Conservation (phyloP, 2,329 filamentous ascomycete genomes). For the Colletotrichum scovillei region DNA sequence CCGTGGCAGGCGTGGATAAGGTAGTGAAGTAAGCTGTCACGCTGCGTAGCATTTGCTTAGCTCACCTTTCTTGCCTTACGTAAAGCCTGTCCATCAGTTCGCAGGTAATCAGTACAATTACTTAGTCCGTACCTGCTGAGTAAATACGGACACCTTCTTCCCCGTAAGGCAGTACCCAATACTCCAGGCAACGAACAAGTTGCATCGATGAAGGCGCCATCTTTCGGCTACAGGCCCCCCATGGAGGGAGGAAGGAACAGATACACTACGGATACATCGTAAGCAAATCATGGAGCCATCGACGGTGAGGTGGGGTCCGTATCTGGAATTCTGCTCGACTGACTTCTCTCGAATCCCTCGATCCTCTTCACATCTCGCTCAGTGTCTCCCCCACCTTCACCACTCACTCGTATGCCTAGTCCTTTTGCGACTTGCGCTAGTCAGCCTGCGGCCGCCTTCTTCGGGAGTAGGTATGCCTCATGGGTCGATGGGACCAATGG, state of each 20-base stretch:
- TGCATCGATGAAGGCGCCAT: background rate
- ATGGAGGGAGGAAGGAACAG: background rate
- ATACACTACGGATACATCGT: too few species aligned
- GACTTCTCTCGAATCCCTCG: background rate
- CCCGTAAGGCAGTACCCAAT: background rate
- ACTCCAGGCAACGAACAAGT: background rate
- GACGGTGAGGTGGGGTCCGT: background rate
- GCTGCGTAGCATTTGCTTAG: background rate
- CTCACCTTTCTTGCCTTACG: background rate
- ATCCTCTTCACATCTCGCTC: background rate
- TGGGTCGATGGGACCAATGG: background rate
- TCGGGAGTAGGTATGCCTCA: background rate
- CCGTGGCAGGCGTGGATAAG: too few species aligned
- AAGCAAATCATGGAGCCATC: background rate
- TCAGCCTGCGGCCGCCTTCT: conserved; percentile 12
- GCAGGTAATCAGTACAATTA: background rate
- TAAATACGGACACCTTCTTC: background rate
- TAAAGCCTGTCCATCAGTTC: background rate
- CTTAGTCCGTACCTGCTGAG: background rate
- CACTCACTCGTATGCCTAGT: background rate
- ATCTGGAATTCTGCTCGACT: background rate
- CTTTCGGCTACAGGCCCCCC: background rate
- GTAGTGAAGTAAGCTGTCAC: background rate
- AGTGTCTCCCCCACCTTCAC: background rate
- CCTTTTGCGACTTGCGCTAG: conserved; percentile 1